A percentile compares a stretch with the other conserved stretches of the same genome.
Evolutionary conservation across 495 filamentous ascomycete species (phyloP).

Genomic region (Astrothelium subdiscretum): DNA sequence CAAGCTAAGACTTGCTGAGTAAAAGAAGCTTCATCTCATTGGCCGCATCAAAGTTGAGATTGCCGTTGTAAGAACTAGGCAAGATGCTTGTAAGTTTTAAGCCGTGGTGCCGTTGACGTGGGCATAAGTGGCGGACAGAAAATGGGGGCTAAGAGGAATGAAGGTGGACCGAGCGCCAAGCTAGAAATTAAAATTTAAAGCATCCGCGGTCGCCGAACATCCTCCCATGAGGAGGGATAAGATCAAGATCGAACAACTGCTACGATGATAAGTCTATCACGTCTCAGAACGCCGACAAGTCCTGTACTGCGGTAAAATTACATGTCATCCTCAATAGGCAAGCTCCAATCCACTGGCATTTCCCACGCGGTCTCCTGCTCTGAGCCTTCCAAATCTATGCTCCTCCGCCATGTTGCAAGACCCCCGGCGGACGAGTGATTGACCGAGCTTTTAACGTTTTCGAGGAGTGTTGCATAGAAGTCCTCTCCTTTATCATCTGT

Average conservation of each 20-base stretch:
- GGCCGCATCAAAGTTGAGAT: neutral
- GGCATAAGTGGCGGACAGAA: neutral
- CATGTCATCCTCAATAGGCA: neutral
- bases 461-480: neutral
- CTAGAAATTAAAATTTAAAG: neutral
- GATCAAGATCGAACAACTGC: no score
- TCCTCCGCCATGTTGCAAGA: neutral
- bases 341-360: neutral
- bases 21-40: neutral
- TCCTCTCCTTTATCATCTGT: neutral
- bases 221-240: no score
- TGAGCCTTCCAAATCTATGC: neutral
- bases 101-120: neutral
- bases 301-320: no score
- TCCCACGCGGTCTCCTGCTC: neutral
- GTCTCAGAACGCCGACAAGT: no score
- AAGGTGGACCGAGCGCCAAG: neutral
- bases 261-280: no score
- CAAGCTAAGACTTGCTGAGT: neutral
- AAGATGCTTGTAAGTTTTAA: neutral
- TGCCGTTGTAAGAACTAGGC: neutral
- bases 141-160: neutral
- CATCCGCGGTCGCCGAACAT: neutral
- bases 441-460: neutral
- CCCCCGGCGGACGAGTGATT: neutral